These are phyloP conservation scores for Quercus alba DNA, from an alignment of 306 rosid genomes.

Conservation along the genomic window DNA sequence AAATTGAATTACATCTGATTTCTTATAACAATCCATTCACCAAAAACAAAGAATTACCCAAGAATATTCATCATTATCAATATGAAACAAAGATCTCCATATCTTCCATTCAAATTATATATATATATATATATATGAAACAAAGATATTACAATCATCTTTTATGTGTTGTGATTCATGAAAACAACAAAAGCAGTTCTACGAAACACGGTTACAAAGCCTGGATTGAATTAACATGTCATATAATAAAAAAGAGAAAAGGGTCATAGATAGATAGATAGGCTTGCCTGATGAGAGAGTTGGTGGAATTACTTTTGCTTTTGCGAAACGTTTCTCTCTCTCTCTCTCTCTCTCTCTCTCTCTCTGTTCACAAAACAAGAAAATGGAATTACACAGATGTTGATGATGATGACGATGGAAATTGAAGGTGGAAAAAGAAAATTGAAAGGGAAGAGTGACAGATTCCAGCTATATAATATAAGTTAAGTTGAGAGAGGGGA, in stretches of 20 bases:
- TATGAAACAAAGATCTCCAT: too few species aligned
- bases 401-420: not conserved
- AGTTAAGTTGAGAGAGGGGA: not conserved
- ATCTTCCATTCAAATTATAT: too few species aligned
- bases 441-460: constrained; percentile 12
- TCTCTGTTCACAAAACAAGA: not conserved
- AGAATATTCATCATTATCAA: not conserved
- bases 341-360: too few species aligned
- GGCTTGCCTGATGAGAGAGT: constrained; percentile 46
- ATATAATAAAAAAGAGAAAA: not conserved
- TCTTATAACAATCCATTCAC: not conserved
- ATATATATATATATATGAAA: not conserved
- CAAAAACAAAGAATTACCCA: not conserved
- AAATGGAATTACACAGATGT: constrained; percentile 5
- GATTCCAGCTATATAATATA: constrained; percentile 17
- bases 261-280: not conserved
- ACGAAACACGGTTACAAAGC: not conserved
- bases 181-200: too few species aligned
- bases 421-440: not conserved
- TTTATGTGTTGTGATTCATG: not conserved
- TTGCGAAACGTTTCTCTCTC: constrained; percentile 18
- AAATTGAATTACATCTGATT: not conserved
- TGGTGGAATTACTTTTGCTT: constrained; percentile 25
- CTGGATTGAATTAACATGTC: not conserved
- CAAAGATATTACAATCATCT: not conserved